Percentiles rank a stretch among this genome's conserved stretches.
These are phyloP conservation scores for Leavenworthia alabamica DNA, from an alignment of 345 rosid species.

Conservation along the genomic window DNA sequence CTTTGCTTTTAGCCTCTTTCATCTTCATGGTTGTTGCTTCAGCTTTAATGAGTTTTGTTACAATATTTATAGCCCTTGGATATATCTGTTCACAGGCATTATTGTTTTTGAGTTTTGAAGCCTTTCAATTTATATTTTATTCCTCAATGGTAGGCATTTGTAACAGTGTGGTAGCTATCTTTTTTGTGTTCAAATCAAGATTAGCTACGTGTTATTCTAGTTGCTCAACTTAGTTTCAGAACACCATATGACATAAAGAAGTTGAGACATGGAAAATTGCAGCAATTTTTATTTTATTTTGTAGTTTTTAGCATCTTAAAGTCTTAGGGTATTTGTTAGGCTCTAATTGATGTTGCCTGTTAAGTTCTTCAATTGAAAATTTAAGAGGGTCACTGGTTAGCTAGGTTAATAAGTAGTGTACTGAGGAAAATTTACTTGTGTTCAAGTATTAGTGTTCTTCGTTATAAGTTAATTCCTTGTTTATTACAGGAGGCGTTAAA, in stretches of 20 bases:
- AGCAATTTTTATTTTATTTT: not conserved
- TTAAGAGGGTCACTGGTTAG: not conserved
- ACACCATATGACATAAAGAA: not conserved
- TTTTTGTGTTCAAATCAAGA: not conserved
- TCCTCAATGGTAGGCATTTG: not conserved
- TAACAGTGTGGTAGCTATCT: not conserved
- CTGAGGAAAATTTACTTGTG: not conserved
- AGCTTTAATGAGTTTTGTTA: not conserved
- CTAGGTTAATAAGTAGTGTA: not conserved
- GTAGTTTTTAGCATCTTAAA: not conserved
- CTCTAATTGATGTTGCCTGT: not conserved
- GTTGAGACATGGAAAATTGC: not conserved
- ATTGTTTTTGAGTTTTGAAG: not conserved
- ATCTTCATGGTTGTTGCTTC: too few species aligned
- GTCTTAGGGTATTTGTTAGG: not conserved
- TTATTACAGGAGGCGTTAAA: constrained; percentile 74
- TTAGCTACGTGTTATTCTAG: not conserved
- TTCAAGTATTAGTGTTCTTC: not conserved
- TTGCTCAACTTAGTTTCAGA: not conserved
- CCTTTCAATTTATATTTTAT: not conserved
- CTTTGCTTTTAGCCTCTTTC: not conserved
- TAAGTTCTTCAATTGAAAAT: not conserved
- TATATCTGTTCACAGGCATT: not conserved
- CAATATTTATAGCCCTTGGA: not conserved
- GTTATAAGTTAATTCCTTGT: not conserved